Percentiles rank a stretch among this genome's conserved stretches.
These are phyloP conservation scores for Phialemoniopsis sp. DNA, from an alignment of 2,329 filamentous ascomycete genomes.

Conservation along the genomic window DNA sequence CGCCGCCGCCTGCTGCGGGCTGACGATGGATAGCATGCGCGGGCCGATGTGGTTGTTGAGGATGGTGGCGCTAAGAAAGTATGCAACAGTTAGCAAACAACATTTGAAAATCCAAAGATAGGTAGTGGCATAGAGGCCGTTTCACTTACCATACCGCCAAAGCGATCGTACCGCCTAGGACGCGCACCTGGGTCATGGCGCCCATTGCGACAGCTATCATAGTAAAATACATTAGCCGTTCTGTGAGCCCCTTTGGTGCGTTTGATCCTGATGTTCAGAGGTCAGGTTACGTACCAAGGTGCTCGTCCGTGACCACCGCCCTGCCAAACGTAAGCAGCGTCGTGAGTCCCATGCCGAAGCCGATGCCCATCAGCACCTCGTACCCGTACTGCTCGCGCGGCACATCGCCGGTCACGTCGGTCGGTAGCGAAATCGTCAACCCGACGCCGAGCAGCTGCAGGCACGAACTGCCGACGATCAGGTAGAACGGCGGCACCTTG, in stretches of 20 bases:
- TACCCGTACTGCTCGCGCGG: slow-evolving; percentile 22
- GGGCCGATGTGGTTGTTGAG: not conserved
- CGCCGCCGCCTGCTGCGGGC: too few species aligned
- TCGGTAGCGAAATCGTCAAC: slow-evolving; percentile 18
- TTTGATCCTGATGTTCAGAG: too few species aligned
- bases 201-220: slow-evolving; percentile 25
- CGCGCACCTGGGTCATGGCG: slow-evolving; percentile 29
- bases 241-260: too few species aligned
- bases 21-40: not conserved
- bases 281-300: slow-evolving; percentile 9
- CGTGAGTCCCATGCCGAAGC: slow-evolving; percentile 26
- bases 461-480: slow-evolving; percentile 18
- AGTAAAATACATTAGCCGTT: too few species aligned
- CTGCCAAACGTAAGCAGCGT: slow-evolving; percentile 23
- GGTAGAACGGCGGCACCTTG: slow-evolving; percentile 21
- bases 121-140: too few species aligned
- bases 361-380: slow-evolving; percentile 28
- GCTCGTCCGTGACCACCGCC: slow-evolving; percentile 20
- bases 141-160: slow-evolving; percentile 25
- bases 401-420: not conserved
- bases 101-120: too few species aligned
- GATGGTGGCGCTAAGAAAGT: not conserved
- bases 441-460: slow-evolving; percentile 27
- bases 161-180: slow-evolving; percentile 29
- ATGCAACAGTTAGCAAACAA: too few species aligned